Conservation (phyloP, 2,329 filamentous ascomycete genomes). For the Phialophora chinensis region DNA sequence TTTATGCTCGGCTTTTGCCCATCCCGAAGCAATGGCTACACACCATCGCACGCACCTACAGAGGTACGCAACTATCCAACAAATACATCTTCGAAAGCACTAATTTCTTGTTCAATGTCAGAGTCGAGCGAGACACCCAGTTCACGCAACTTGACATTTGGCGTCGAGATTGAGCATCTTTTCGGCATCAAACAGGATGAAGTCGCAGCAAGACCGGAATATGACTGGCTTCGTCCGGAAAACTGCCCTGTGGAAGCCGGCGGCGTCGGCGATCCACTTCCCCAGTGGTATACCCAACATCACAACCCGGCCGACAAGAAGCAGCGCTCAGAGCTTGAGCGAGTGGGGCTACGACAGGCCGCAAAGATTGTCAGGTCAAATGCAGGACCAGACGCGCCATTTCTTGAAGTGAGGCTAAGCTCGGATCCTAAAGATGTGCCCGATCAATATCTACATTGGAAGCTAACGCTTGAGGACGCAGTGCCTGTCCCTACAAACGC, state of each 20-base stretch:
- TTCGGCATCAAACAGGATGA: constrained; percentile 9
- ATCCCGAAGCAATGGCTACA: neutral
- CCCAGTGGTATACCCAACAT: neutral
- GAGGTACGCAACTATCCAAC: neutral
- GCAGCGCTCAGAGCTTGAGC: neutral
- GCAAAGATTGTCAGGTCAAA: constrained; percentile 4
- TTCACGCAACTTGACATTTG: constrained; percentile 5
- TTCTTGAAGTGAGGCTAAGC: neutral
- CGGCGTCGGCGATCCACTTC: neutral
- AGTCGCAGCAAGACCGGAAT: neutral
- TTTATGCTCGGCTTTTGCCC: neutral
- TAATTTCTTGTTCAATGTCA: neutral
- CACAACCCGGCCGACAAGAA: neutral
- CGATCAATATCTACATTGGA: constrained; percentile 2
- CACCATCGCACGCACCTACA: neutral
- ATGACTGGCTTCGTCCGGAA: constrained; percentile 1
- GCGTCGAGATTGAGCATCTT: constrained; percentile 9
- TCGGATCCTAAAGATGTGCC: neutral
- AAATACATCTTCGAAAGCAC: neutral
- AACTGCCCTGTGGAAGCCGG: neutral
- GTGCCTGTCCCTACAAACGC: neutral
- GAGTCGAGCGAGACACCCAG: neutral
- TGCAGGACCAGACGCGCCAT: neutral
- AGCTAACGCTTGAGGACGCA: neutral
- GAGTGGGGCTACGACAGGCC: constrained; percentile 1